Evolutionary conservation across 768 basidiomycete genomes (phyloP).

Genomic region (Leucocoprinus leucothites): DNA sequence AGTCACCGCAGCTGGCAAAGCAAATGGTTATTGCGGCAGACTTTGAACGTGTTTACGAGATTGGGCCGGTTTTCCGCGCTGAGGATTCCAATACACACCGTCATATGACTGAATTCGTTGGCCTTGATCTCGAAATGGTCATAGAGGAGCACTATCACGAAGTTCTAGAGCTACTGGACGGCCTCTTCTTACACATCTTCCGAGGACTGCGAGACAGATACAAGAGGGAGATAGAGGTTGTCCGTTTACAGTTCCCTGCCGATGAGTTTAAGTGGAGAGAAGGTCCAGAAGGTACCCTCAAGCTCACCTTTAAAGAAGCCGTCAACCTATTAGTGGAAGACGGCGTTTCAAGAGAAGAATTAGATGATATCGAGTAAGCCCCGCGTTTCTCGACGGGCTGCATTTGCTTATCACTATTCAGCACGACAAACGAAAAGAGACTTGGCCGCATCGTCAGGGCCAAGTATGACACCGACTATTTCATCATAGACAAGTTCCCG

Average conservation of each 20-base stretch:
- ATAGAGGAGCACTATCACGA: slow-evolving; percentile 99
- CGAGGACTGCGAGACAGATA: slow-evolving; percentile 73
- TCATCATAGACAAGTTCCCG: slow-evolving; percentile 99
- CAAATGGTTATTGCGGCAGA: slow-evolving; percentile 99
- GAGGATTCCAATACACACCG: slow-evolving; percentile 97
- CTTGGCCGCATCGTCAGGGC: slow-evolving; percentile 87
- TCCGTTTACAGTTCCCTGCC: slow-evolving; percentile 87
- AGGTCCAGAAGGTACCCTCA: slow-evolving; percentile 83
- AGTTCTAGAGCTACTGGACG: slow-evolving; percentile 89
- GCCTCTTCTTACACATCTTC: slow-evolving; percentile 85
- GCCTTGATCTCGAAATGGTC: slow-evolving; percentile 98
- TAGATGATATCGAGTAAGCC: slow-evolving; percentile 88
- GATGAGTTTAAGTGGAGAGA: slow-evolving; percentile 96
- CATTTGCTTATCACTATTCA: slow-evolving; percentile 25
- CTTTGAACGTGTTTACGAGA: slow-evolving; percentile 97
- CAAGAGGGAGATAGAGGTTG: slow-evolving; percentile 75
- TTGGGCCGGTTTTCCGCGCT: slow-evolving; percentile 95
- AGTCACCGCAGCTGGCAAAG: slow-evolving; percentile 96
- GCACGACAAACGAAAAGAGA: slow-evolving; percentile 94
- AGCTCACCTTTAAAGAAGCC: slow-evolving; percentile 83
- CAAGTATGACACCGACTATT: slow-evolving; percentile 98
- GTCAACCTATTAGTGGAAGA: slow-evolving; percentile 84
- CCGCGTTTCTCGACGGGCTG: not conserved
- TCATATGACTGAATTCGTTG: slow-evolving; percentile 97
- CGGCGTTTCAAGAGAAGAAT: slow-evolving; percentile 69